Base-by-base conservation (phyloP, 2,329 filamentous ascomycete genomes). In the Beauveria australis region DNA sequence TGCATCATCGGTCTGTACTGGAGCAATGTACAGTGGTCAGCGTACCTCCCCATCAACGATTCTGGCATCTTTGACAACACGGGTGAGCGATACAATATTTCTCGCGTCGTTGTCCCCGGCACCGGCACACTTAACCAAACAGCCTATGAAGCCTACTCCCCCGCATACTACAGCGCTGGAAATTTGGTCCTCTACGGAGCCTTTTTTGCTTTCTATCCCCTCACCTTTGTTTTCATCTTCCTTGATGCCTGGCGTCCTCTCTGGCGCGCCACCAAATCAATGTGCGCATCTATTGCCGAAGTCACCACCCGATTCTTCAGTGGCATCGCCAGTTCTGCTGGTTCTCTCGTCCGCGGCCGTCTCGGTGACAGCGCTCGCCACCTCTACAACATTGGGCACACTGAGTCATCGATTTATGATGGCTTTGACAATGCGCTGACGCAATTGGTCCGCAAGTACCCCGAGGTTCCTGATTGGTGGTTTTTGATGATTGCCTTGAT, bases 401-500 rank as follows among this genome's bases (percentile, higher is more conserved):
- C 74, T 51, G 70, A 72, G 1, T 71, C 68, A 14, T 72, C 72
- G 7, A 76, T 77, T 62, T 78, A 77, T 60, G 74, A 74, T 2
- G 73, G 71, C 3, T 73, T 75, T 5, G 48, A 51, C 60, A 77
- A 81, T 62, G 65, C 76, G 0, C 75, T 79, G 46, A 76, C 68
- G 3, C 67, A 74, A 0, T 66, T 77, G 1, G 79, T 81, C 76
- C 64, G 69, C 5, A 71, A 68, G 3, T 80, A 79, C 63, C 67
- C 69, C 0, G 78, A 80, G 55, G 76, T 80, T 1, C 78, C 79
- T 0, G 78, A 79, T 58, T 81, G 78, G 78, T 81, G 78, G 72
- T 73, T 71, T 26, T 53, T 66, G 18, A 61, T 60, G 0, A 65
- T 67, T 37, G 65, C 64, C 12, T 19, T 67, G 18, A 40, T 63